Base-by-base conservation (phyloP, 2,329 filamentous ascomycete genomes). In the Phyllosticta citribraziliensis region DNA sequence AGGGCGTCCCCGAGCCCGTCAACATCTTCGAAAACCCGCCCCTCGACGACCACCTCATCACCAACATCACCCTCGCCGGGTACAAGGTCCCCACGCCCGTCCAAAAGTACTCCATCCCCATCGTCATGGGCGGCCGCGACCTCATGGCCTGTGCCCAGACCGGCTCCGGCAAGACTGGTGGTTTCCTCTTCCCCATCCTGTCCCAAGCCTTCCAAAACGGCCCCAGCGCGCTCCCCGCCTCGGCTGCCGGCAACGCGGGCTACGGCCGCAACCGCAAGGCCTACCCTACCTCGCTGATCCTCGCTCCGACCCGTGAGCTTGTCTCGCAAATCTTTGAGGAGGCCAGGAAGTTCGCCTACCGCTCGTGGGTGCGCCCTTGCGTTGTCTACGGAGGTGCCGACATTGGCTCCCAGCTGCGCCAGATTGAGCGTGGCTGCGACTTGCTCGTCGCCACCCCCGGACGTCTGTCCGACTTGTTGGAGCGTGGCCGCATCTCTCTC, bases 61-160 rank as follows among this genome's bases (percentile, higher is more conserved):
- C 80, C 77, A 99, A 97, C 84, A 97, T 99, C 73, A 87, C 90
- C 74, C 83, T 97, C 60, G 90, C 94, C 65, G 89, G 88, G 71
- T 99, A 99, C 85, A 92, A 93, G 77, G 87, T 92, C 54, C 94
- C 94, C 60, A 99, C 94, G 1, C 94, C 94, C 25, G 94, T 99
- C 58, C 94, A 99, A 80, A 99, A 99, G 78, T 97, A 99, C 82
- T 97, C 94, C 3, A 96, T 99, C 62, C 94, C 94, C 67, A 99
- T 99, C 71, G 94, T 99, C 74, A 96, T 96, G 89, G 88, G 87
- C 69, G 94, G 94, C 66, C 91, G 94, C 79, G 94, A 99, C 78
- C 82, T 99, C 74, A 99, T 99, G 94, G 94, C 94, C 77, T 99
- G 94, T 82, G 94, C 94, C 70, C 94, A 99, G 84, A 99, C 94